phyloP scores from a whole-genome alignment of 345 rosid genomes.

The Eucalyptus tenuipes region DNA sequence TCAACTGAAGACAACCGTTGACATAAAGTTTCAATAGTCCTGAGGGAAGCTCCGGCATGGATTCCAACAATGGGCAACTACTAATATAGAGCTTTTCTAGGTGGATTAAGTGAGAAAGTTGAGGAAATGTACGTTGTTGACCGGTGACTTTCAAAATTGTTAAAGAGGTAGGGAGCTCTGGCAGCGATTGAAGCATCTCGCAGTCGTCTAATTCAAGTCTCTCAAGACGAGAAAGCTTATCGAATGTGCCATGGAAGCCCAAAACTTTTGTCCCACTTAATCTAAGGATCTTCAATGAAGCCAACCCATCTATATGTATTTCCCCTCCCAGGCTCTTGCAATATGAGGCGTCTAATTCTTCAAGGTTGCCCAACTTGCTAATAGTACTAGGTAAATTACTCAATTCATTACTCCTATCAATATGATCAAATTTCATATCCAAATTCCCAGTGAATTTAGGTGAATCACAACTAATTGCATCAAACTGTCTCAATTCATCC shows the following conservation, averaged over 20 bases:
- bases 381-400: neutral
- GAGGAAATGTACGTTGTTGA: neutral
- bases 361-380: too few species aligned
- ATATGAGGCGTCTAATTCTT: fast-evolving
- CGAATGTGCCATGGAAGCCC: neutral
- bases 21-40: too few species aligned
- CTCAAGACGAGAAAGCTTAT: neutral
- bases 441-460: too few species aligned
- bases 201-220: fast-evolving
- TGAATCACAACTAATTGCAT: too few species aligned
- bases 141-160: neutral
- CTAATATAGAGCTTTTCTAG: neutral
- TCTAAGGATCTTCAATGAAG: fast-evolving
- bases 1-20: neutral
- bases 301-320: neutral
- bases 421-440: too few species aligned
- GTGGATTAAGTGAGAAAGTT: neutral
- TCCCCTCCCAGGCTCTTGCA: fast-evolving
- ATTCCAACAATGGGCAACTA: neutral
- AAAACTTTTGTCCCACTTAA: fast-evolving
- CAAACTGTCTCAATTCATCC: too few species aligned
- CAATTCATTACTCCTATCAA: too few species aligned
- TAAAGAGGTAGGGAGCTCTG: neutral
- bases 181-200: neutral
- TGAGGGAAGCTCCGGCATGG: neutral